A percentile compares a stretch with the other conserved stretches of the same genome.
Evolutionary conservation across 2,329 filamentous ascomycete species (phyloP).

Genomic region (Diaporthe caulivora): DNA sequence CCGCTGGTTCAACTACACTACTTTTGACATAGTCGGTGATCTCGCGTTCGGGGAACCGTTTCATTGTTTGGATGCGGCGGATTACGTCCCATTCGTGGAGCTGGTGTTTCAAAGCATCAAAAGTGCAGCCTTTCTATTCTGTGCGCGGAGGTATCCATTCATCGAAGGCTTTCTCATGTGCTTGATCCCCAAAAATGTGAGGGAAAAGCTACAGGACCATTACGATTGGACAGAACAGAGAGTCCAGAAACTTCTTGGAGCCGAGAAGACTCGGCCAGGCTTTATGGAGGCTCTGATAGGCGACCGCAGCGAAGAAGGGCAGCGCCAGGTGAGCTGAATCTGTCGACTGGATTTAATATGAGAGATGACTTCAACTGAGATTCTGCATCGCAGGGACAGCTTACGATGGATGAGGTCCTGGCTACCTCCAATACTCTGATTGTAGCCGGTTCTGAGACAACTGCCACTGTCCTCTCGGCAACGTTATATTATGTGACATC

Average conservation of each 20-base stretch:
- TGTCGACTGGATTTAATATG: not conserved
- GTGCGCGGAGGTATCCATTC: not conserved
- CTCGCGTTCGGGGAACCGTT: constrained; percentile 59
- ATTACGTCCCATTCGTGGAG: constrained; percentile 46
- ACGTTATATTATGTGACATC: not conserved
- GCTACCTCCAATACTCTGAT: constrained; percentile 42
- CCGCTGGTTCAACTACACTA: constrained; percentile 50
- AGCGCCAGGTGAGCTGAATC: not conserved
- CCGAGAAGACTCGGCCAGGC: not conserved
- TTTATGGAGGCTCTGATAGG: constrained; percentile 10
- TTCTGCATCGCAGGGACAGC: not conserved
- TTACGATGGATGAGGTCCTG: constrained; percentile 38
- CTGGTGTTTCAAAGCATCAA: constrained; percentile 44
- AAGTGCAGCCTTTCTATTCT: constrained; percentile 16
- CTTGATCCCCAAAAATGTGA: not conserved
- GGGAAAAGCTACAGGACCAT: not conserved
- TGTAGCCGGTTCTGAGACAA: constrained; percentile 50
- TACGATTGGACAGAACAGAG: constrained; percentile 1
- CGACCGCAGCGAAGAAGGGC: not conserved
- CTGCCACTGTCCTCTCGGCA: constrained; percentile 43
- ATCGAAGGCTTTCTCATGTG: not conserved
- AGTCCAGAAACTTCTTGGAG: not conserved
- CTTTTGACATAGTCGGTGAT: constrained; percentile 56
- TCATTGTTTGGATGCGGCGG: constrained; percentile 48
- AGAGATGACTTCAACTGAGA: not conserved